Conservation (phyloP, 805 yeast species). For the Priceomyces medius region DNA sequence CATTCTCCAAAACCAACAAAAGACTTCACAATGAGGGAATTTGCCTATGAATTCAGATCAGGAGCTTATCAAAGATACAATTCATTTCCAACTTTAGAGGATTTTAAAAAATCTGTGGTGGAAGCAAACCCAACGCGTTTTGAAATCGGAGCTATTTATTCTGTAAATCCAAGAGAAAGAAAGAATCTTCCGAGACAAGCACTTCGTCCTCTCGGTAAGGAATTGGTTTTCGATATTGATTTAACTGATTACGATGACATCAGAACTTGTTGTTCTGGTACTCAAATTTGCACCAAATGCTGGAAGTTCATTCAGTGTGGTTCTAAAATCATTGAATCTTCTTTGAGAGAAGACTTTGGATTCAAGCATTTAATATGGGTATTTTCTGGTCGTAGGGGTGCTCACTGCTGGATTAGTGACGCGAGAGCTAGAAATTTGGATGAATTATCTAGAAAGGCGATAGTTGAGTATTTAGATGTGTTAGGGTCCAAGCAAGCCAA, state of each 20-base stretch:
- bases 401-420: conserved; percentile 98
- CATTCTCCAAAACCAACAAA: conserved; percentile 74
- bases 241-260: conserved; percentile 93
- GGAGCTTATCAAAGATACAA: conserved; percentile 91
- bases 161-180: conserved; percentile 83
- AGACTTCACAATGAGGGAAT: conserved; percentile 86
- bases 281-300: conserved; percentile 82
- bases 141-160: conserved; percentile 91
- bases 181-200: conserved; percentile 72
- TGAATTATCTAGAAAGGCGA: conserved; percentile 71
- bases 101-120: conserved; percentile 75
- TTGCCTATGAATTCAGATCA: conserved; percentile 84
- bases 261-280: conserved; percentile 89
- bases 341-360: conserved; percentile 86
- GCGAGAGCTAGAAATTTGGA: conserved; percentile 69
- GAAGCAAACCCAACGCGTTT: conserved; percentile 82
- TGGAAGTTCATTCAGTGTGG: conserved; percentile 93
- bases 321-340: conserved; percentile 65
- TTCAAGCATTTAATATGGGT: conserved; percentile 88
- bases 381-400: conserved; percentile 97
- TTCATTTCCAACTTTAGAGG: conserved; percentile 64
- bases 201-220: conserved; percentile 80
- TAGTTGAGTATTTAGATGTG: conserved; percentile 82
- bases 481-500: conserved; percentile 45
- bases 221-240: conserved; percentile 94